A percentile compares a stretch with the other conserved stretches of the same genome.
These are phyloP conservation scores for Dipteronia dyeriana DNA, from an alignment of 345 rosid species.

Conservation along the genomic window DNA sequence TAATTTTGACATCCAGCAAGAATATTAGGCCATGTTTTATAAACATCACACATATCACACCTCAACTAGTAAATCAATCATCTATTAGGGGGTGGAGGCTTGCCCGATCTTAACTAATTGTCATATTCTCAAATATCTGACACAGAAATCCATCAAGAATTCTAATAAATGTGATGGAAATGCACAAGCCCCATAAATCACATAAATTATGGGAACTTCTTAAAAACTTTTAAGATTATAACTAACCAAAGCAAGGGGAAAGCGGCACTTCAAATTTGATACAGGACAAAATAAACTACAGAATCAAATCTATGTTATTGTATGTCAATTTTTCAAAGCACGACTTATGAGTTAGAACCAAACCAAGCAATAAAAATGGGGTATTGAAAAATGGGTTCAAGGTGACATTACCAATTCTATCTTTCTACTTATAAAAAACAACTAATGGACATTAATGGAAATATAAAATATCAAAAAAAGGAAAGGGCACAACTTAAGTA, in stretches of 20 bases:
- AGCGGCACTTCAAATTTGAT: background rate
- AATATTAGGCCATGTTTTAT: background rate
- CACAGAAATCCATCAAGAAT: background rate
- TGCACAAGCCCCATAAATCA: background rate
- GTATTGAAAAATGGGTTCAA: too few relatives aligned
- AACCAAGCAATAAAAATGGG: too few relatives aligned
- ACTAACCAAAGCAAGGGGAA: too few relatives aligned
- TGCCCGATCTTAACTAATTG: background rate
- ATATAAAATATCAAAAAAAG: too few relatives aligned
- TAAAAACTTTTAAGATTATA: too few relatives aligned
- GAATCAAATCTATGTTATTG: background rate
- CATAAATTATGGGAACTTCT: too few relatives aligned
- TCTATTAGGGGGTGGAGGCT: background rate
- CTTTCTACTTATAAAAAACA: too few relatives aligned
- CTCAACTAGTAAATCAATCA: background rate
- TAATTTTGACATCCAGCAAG: background rate
- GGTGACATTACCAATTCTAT: too few relatives aligned
- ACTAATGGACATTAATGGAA: too few relatives aligned
- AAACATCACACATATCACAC: background rate
- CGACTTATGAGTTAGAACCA: background rate
- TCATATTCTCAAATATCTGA: background rate
- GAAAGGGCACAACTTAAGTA: too few relatives aligned
- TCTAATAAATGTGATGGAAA: background rate
- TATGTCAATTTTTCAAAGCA: background rate
- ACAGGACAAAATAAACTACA: background rate